These are phyloP conservation scores for Alternaria novae-zelandiae DNA, from an alignment of 2,329 filamentous ascomycete genomes.

Conservation along the genomic window DNA sequence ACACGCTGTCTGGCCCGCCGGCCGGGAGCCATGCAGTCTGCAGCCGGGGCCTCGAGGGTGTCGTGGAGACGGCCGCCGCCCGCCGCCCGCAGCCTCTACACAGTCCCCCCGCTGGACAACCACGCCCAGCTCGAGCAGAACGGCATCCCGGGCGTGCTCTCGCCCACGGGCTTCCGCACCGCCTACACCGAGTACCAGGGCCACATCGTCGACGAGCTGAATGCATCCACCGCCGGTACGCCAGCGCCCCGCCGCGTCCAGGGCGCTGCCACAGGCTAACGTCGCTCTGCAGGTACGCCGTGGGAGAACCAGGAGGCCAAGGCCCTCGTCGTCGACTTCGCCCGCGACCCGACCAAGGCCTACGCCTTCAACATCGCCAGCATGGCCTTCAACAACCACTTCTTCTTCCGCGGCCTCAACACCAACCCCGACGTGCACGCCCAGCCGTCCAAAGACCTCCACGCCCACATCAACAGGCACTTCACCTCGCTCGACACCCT, in stretches of 20 bases:
- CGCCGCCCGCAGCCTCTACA: constrained; percentile 46
- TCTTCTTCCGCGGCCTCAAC: constrained; percentile 73
- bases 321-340: constrained; percentile 74
- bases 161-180: constrained; percentile 70
- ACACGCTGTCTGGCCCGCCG: constrained; percentile 42
- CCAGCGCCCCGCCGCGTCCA: not conserved
- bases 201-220: constrained; percentile 76
- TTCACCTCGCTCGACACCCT: constrained; percentile 88
- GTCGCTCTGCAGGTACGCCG: constrained; percentile 62
- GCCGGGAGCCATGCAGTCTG: constrained; percentile 31
- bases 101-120: constrained; percentile 58
- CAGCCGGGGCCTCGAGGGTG: constrained; percentile 29
- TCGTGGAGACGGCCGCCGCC: constrained; percentile 24
- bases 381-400: constrained; percentile 91
- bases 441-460: constrained; percentile 58
- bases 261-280: constrained; percentile 4
- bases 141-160: constrained; percentile 75
- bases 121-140: constrained; percentile 54
- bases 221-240: constrained; percentile 73
- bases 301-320: constrained; percentile 68
- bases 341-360: constrained; percentile 79
- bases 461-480: constrained; percentile 66
- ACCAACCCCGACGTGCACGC: constrained; percentile 32
- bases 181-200: constrained; percentile 86
- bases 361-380: constrained; percentile 94